phyloP scores from a whole-genome alignment of 2,329 filamentous ascomycete genomes.

The Ceratocystis alfenasii region DNA sequence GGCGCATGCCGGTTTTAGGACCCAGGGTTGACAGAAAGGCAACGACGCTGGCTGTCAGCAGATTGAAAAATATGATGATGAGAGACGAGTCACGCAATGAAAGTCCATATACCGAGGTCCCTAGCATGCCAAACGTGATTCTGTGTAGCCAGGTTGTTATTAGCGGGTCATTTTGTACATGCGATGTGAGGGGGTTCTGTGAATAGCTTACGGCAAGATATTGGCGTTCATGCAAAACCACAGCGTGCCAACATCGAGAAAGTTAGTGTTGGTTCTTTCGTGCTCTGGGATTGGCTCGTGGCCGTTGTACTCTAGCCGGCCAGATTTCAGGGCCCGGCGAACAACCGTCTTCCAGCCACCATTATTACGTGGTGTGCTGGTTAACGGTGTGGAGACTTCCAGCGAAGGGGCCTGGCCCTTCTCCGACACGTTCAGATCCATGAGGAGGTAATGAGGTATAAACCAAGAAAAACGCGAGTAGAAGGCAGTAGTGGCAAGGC shows the following conservation, averaged over 20 bases:
- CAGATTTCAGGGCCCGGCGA: not conserved
- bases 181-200: not conserved
- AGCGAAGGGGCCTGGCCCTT: not conserved
- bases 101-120: conserved; percentile 41
- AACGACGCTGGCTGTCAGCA: conserved; percentile 42
- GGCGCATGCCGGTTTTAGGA: conserved; percentile 51
- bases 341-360: not conserved
- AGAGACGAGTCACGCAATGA: conserved; percentile 44
- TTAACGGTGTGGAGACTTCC: not conserved
- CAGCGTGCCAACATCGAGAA: conserved; percentile 37
- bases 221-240: conserved; percentile 41
- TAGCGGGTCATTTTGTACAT: too few relatives aligned
- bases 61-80: conserved; percentile 51
- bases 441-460: not conserved
- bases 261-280: conserved; percentile 32
- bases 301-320: not conserved
- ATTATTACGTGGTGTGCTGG: not conserved
- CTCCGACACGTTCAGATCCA: not conserved
- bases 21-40: conserved; percentile 48
- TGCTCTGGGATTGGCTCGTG: conserved; percentile 33
- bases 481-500: not conserved
- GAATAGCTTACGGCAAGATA: conserved; percentile 33
- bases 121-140: conserved; percentile 53
- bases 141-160: conserved; percentile 27
- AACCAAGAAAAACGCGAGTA: not conserved